Base-by-base conservation (phyloP, 768 basidiomycete genomes). In the Suillus paluster region DNA sequence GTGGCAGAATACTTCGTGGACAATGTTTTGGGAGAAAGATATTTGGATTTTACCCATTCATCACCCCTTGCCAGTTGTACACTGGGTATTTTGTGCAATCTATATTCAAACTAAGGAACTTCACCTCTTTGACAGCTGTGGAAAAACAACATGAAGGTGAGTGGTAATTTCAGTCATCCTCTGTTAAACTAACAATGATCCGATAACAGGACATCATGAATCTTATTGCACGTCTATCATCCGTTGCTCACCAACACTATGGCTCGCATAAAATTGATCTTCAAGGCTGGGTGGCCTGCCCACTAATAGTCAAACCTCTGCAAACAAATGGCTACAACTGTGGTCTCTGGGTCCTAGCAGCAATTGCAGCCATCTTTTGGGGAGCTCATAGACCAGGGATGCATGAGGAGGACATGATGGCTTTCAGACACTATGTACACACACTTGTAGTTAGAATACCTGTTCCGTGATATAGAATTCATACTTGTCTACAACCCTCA, bases 21-120 rank as follows among this genome's bases (percentile, higher is more conserved):
- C 64, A 0, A 27, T 55, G 11, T 81, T 68, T 53, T 80, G 77
- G 78, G 23, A 36, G 1, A 75, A 73, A 48, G 6, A 53, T 0
- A 5, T 71, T 0, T 81, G 78, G 77, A 72, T 79, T 9, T 14
- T 80, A 3, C 79, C 78, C 0, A 75, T 81, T 10, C 78, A 80
- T 60, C 62, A 68, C 2, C 39, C 58, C 1, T 64, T 42, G 0
- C 11, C n/a, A 8, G 60, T 57, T 7, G 52, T 66, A 8, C 78
- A 79, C 56, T 79, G 76, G 76, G 77, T 79, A 1, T 50, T 77
- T 8, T 71, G 68, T n/a, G 61, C 66, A 1, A 60, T 55, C 33
- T 19, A 59, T 21, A 33, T 25, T 19, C 30, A 33, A 0, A 53
- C 49, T 4, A 53, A 54, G 19, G 8, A 30, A n/a, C 19, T 60